Evolutionary conservation across 2,329 filamentous ascomycete species (phyloP), one percentile per base, ranked within the genome.

Genomic region (Myotisia sp.): DNA sequence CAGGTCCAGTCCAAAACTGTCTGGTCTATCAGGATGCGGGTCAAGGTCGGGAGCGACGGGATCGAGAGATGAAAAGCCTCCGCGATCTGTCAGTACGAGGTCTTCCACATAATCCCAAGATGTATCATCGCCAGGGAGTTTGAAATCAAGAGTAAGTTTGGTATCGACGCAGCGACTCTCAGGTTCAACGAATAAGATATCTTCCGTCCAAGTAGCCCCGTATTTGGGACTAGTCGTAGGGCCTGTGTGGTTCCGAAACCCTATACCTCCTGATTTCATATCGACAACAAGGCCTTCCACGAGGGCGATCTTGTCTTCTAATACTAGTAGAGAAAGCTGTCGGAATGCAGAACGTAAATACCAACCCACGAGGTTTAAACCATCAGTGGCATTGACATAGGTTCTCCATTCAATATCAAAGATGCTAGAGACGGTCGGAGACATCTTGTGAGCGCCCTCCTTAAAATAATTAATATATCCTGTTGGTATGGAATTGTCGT

Each of bases 101-200:
- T 53, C 40, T 3, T 27, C 32, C 0, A 42, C 14, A 7, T 47
- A 34, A 8, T 33, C 29, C 2, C 19, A 29, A 5, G 43, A 41
- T 5, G 13, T 12, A 13, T 16, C 10, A 29, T 34, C 36, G 16
- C 12, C 20, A 17, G 37, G 34, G 3, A 60, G 50, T 5, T 41
- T 42, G 34, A 59, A 64, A 20, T 64, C 59, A 3, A 67, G 33
- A 0, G 61, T 63, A 8, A 51, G 16, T 30, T 52, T 52, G 3
- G 52, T 55, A 33, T 60, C 46, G 3, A 65, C 62, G 38, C 64
- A 67, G 3, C 47, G 45, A 1, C 59, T 58, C 13, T 62, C 56
- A 0, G 64, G 65, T 40, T 64, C 55, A 5, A 67, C 41, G 41
- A 64, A 67, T 0, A 68, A 52, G 4, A 68, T 33, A 37, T 68